Base-by-base conservation (phyloP, 306 rosid species). In the Cicer judaicum region DNA sequence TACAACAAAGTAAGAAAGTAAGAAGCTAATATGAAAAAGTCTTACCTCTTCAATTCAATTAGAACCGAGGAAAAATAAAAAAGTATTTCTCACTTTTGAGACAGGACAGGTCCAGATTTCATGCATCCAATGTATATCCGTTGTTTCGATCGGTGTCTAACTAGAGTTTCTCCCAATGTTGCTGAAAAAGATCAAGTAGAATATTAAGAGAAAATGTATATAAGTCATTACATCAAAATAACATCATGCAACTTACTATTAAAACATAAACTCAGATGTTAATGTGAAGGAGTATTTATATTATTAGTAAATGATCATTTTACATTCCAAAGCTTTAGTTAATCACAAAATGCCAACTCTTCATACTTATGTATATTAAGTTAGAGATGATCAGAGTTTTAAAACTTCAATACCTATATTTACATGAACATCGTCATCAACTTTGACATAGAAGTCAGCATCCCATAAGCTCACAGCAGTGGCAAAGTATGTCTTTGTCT, bases 381-480 rank as follows among this genome's bases (percentile, higher is more conserved):
- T 40, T 49, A 47, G 36, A 69, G 15, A 47, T 60, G 3, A 49
- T 78, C 56, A 75, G 15, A 18, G 70, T 13, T 12, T 75, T 53
- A 8, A 38, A 79, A 50, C 18, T 39, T 18, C 5, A 44, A 86
- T 85, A 92, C 99, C 99, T 66, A 95, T 92, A 88, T 95, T 95
- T 77, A 92, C 98, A 75, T 95, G 99, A 76, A 95, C 96, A 74
- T 95, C 99, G 8, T 95, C 99, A 49, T 95, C 99, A 70, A 92
- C 99, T 84, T 95, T 95, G 84, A 95, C 89, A 62, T 95, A 95
- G 78, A 95, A 95, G 72, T 95, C 98, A 43, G 98, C 99, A 89
- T 95, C 99, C 98, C 99, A 95, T 65, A 80, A 84, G 50, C 84
- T 80, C 78, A 88, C 93, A 61, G 99, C 99, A 72, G 96, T 84